Percentiles rank a stretch among this genome's conserved stretches.
Evolutionary conservation across 768 basidiomycete genomes (phyloP).

Genomic region (Lyophyllum shimeji): DNA sequence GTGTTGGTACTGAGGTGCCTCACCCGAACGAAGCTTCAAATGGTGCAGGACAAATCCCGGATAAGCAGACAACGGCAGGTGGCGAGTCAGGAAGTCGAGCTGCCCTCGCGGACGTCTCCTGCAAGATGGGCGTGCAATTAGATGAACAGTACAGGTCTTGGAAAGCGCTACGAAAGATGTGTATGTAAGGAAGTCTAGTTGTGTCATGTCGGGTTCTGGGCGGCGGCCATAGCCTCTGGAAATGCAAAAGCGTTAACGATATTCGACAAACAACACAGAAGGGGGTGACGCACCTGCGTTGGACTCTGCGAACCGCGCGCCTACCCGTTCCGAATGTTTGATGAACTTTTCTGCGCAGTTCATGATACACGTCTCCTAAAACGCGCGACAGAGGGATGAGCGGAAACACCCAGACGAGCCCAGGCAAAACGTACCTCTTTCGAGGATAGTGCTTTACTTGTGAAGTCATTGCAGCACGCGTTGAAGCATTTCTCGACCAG

Average conservation of each 20-base stretch:
- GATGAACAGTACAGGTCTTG: slow-evolving; percentile 1
- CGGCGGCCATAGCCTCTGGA: slow-evolving; percentile 28
- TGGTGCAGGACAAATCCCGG: not conserved
- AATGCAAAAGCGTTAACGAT: not conserved
- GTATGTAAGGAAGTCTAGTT: slow-evolving; percentile 1
- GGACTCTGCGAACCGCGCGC: slow-evolving; percentile 87
- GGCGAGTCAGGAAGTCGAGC: too few species aligned
- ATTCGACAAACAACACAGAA: too few species aligned
- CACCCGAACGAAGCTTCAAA: not conserved
- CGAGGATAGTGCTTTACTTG: slow-evolving; percentile 86
- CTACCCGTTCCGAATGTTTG: slow-evolving; percentile 93
- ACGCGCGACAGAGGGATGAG: slow-evolving; percentile 1
- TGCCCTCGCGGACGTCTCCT: not conserved
- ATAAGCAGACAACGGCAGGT: too few species aligned
- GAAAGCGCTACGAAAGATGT: slow-evolving; percentile 3
- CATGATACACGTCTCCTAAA: slow-evolving; percentile 82
- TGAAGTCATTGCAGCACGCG: slow-evolving; percentile 95
- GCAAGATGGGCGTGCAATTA: slow-evolving; percentile 2
- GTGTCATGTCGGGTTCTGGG: slow-evolving; percentile 33
- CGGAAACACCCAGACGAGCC: not conserved
- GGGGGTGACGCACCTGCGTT: slow-evolving; percentile 72
- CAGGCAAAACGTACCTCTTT: slow-evolving; percentile 71
- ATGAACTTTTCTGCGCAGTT: slow-evolving; percentile 98
- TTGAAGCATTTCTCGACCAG: slow-evolving; percentile 97
- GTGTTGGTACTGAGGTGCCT: not conserved